Evolutionary conservation across 495 filamentous ascomycete species (phyloP).

Genomic region (Hypoxylon trugodes): DNA sequence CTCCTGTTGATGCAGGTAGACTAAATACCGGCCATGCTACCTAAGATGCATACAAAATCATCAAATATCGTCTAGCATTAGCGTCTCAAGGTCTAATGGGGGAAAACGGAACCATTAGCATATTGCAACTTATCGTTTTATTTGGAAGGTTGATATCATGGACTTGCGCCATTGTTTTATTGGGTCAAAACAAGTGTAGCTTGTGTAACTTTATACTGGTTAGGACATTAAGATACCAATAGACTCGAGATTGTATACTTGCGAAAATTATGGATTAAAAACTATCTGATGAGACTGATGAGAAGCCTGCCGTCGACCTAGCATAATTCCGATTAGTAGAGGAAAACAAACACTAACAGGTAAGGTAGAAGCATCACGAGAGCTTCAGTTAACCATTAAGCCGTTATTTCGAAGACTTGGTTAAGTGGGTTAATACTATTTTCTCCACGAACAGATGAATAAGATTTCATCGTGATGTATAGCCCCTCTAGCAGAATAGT

Average conservation of each 20-base stretch:
- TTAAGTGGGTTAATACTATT: too few relatives aligned
- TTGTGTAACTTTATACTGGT: slow-evolving; percentile 17
- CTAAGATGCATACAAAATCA: not conserved
- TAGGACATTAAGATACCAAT: slow-evolving; percentile 36
- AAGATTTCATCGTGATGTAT: too few relatives aligned
- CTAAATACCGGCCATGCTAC: not conserved
- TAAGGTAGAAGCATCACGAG: too few relatives aligned
- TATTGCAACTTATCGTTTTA: not conserved
- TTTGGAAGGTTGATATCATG: not conserved
- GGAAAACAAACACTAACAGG: too few relatives aligned
- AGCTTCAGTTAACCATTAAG: too few relatives aligned
- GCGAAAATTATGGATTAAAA: not conserved
- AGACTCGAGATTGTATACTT: slow-evolving; percentile 34
- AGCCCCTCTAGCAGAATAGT: too few relatives aligned
- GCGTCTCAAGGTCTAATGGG: slow-evolving; percentile 1
- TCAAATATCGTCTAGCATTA: slow-evolving; percentile 12
- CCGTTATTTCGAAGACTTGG: too few relatives aligned
- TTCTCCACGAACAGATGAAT: too few relatives aligned
- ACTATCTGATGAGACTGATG: not conserved
- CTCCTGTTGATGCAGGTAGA: slow-evolving; percentile 27
- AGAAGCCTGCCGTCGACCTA: not conserved
- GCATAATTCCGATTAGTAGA: too few relatives aligned
- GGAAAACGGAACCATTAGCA: slow-evolving; percentile 9
- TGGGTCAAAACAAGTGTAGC: slow-evolving; percentile 5
- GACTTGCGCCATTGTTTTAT: slow-evolving; percentile 13